Conservation (phyloP, 2,329 filamentous ascomycete species). For the Claviceps citrina region DNA sequence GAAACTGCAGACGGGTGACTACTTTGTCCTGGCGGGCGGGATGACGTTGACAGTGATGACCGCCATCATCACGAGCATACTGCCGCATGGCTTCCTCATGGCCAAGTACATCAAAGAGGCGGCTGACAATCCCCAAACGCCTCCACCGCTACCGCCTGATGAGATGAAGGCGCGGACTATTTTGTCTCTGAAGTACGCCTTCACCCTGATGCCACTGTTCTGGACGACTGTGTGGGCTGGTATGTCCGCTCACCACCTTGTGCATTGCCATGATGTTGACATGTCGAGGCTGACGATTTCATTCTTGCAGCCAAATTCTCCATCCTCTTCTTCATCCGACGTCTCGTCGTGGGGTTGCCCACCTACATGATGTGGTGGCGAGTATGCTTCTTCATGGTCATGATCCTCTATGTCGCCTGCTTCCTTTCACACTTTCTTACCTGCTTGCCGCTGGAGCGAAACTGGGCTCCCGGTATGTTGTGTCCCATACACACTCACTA, state of each 20-base stretch:
- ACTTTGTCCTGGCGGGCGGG: background rate
- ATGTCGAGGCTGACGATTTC: background rate
- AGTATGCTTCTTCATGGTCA: background rate
- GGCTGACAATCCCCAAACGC: background rate
- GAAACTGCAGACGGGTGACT: background rate
- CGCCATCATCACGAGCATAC: background rate
- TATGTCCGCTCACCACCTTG: background rate
- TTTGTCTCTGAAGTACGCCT: background rate
- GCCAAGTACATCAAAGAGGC: background rate
- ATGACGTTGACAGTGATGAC: background rate
- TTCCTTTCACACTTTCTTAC: background rate
- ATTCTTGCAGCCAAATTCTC: background rate
- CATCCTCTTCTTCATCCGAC: background rate
- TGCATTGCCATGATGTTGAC: too few relatives aligned
- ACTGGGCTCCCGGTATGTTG: background rate
- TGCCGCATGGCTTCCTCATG: background rate
- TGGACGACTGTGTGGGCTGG: background rate
- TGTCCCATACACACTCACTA: background rate
- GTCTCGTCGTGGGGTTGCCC: background rate
- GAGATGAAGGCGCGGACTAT: background rate
- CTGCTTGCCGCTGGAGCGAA: background rate
- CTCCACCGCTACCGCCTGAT: background rate
- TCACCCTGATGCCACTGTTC: background rate
- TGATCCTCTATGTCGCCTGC: background rate
- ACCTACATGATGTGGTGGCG: background rate